phyloP scores from a whole-genome alignment of 2,329 filamentous ascomycete genomes.

The Fusarium duplospermum region DNA sequence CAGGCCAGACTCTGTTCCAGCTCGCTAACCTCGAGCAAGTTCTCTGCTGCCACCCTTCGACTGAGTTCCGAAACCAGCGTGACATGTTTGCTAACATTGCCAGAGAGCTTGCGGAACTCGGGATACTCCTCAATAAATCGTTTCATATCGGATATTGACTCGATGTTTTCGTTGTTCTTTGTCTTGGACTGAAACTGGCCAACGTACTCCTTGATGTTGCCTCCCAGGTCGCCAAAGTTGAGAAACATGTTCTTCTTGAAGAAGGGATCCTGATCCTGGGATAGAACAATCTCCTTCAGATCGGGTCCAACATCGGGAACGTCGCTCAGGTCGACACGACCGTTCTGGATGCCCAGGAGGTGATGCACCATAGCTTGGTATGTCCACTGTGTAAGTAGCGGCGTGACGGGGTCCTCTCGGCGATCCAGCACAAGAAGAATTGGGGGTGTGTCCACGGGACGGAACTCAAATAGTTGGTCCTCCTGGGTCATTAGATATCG shows the following conservation, averaged over 20 bases:
- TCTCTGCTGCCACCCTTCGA: slow-evolving; percentile 85
- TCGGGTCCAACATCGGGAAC: slow-evolving; percentile 88
- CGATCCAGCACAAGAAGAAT: slow-evolving; percentile 92
- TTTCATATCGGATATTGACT: slow-evolving; percentile 99
- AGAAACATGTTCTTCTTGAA: slow-evolving; percentile 99
- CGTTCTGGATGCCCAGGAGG: slow-evolving; percentile 91
- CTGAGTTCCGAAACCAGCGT: slow-evolving; percentile 95
- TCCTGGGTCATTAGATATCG: slow-evolving; percentile 95
- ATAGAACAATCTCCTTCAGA: slow-evolving; percentile 92
- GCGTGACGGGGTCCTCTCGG: slow-evolving; percentile 93
- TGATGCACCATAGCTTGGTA: slow-evolving; percentile 99
- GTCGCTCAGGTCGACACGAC: slow-evolving; percentile 87
- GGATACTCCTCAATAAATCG: slow-evolving; percentile 99
- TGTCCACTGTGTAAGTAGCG: slow-evolving; percentile 96
- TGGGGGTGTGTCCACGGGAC: slow-evolving; percentile 92
- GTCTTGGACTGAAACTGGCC: slow-evolving; percentile 98
- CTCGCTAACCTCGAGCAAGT: slow-evolving; percentile 94
- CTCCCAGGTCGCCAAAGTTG: slow-evolving; percentile 94
- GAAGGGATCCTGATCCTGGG: slow-evolving; percentile 97
- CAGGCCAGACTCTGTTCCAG: slow-evolving; percentile 96
- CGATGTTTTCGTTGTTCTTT: slow-evolving; percentile 95
- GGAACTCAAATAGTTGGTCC: slow-evolving; percentile 95
- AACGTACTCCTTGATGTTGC: slow-evolving; percentile 98
- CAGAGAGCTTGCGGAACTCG: slow-evolving; percentile 95
- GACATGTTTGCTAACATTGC: slow-evolving; percentile 98